Evolutionary conservation across 352 stramenopile genomes (phyloP), one percentile per base, ranked within the genome.

Genomic region (Globisporangium nodosum): DNA sequence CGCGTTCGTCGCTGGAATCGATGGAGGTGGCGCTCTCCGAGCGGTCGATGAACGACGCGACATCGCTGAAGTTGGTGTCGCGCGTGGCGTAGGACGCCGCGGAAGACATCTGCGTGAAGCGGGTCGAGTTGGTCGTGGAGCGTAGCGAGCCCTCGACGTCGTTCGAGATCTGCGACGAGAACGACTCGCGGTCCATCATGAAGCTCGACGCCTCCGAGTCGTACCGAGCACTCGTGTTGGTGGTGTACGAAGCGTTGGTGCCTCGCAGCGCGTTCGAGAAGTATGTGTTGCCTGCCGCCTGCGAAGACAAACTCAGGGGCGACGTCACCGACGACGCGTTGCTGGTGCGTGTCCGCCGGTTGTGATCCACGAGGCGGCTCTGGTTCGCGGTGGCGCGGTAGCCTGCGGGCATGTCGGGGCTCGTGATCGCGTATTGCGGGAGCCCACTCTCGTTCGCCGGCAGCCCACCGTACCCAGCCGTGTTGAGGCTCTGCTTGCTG

Each of bases 351-450:
- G 54, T 61, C 11, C 48, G 60, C 12, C 52, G 52, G 24, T 47
- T 60, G 11, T 57, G 46, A 52, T 60, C 54, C 4, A 45, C 12
- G 35, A 65, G 60, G 2, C 60, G 60, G 30, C 52, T 65, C 31
- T 65, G 60, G 20, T 47, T 42, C 15, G 52, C 54, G 1, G 60
- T 56, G 30, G 37, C 45, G 40, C 53, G 60, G 21, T 65, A 65
- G 35, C 42, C 59, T 0, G 60, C 20, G 0, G 60, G 60, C 60
- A 65, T 65, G 35, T 60, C 60, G 46, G 60, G 60, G 8, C 60
- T 65, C 47, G 60, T 65, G 60, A 65, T 27, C 46, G 60, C 46
- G 54, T 65, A 64, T 51, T 64, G 57, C 3, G 58, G 58, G 40
- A 64, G 16, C 2, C 58, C 58, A 43, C 45, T 59, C 7, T 58